phyloP scores from a whole-genome alignment of 208 protist species.

The Leishmania tarentolae region DNA sequence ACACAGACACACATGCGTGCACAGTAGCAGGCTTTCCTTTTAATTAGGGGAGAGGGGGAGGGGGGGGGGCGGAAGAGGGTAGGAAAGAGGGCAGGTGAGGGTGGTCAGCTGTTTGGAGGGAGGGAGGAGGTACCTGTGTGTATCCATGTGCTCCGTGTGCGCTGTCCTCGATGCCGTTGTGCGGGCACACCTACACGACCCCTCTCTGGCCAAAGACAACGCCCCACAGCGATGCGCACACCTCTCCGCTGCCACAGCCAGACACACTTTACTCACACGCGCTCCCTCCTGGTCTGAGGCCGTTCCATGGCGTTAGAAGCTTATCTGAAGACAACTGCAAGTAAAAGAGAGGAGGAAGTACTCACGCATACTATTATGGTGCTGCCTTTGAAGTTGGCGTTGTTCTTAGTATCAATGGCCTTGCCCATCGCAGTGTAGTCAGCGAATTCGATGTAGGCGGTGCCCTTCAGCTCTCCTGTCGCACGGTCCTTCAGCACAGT shows the following conservation, averaged over 20 bases:
- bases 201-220: not conserved
- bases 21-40: not conserved
- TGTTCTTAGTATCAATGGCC: constrained; percentile 87
- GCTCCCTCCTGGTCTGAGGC: not conserved
- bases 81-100: not conserved
- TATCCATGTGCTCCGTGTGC: not conserved
- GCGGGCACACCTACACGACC: not conserved
- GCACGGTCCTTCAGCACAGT: constrained; percentile 78
- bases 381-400: constrained; percentile 84
- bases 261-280: not conserved
- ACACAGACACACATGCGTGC: not conserved
- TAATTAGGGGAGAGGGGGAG: not conserved
- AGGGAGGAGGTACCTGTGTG: not conserved
- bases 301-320: not conserved
- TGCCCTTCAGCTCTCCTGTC: constrained; percentile 83
- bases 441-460: constrained; percentile 86
- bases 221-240: not conserved
- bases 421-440: constrained; percentile 78
- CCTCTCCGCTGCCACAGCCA: not conserved
- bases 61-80: not conserved
- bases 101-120: not conserved
- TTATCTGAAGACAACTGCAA: constrained; percentile 1
- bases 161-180: not conserved
- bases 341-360: constrained; percentile 18
- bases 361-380: constrained; percentile 88